Conservation (phyloP, 2,329 filamentous ascomycete genomes). For the Cadophora sp. region DNA sequence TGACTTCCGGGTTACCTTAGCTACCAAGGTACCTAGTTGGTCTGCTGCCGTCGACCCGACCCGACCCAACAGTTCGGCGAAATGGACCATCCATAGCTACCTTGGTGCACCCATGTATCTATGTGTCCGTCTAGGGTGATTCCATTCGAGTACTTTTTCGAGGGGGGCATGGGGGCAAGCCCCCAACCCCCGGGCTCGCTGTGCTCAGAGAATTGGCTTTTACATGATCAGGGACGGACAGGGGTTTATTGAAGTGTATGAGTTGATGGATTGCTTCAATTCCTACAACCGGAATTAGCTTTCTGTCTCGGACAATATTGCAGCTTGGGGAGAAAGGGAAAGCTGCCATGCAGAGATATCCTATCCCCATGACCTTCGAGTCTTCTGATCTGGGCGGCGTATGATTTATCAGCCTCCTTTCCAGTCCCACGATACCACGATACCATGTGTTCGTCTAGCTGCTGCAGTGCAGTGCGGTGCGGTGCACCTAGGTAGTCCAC, state of each 20-base stretch:
- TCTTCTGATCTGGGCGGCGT: constrained; percentile 5
- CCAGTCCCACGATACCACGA: background rate
- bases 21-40: too few species aligned
- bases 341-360: background rate
- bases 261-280: background rate
- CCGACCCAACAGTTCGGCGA: constrained; percentile 17
- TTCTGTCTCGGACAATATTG: background rate
- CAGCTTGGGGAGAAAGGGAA: background rate
- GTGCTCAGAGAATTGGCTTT: background rate
- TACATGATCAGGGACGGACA: too few species aligned
- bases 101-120: too few species aligned
- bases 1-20: background rate
- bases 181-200: background rate
- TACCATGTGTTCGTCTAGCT: constrained; percentile 2
- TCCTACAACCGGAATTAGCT: background rate
- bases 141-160: background rate
- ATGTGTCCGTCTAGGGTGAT: background rate
- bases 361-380: constrained; percentile 1
- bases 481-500: background rate
- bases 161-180: too few species aligned
- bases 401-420: constrained; percentile 1
- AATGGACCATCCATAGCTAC: constrained; percentile 8
- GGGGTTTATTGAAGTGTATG: too few species aligned
- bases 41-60: background rate
- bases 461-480: background rate